Evolutionary conservation across 164 flowering plant genomes (phyloP), one percentile per base, ranked within the genome.

Genomic region (Vitis amurensis): DNA sequence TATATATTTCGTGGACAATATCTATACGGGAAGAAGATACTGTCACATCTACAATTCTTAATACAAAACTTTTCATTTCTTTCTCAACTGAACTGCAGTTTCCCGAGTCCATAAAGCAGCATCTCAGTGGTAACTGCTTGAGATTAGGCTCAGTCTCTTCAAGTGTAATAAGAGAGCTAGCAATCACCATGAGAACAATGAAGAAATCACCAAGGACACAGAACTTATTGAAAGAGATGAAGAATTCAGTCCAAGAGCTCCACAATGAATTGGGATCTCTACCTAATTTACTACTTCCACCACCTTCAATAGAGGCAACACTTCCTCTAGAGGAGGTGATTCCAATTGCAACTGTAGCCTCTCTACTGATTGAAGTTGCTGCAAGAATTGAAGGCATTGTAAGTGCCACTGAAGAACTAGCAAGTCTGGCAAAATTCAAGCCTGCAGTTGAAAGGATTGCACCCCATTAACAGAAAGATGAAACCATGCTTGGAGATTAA

Each of bases 91-190:
- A 66, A 70, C 11, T 59, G 19, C 81, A 87, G 88, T 81, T 75
- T 7, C 72, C 86, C 3, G 84, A 83, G 50, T 56, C 61, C 16
- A 53, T 82, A 31, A 83, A 82, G 81, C 78, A 80, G 59, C 81
- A 78, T 27, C 71, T 86, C 50, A 77, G 81, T 63, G 68, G 68
- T 15, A 68, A 48, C 9, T 85, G 82, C 76, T 53, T 76, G 69
- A 74, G 53, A 66, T 37, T 86, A 50, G 75, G 87, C 68, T 67
- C 81, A 30, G 72, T 67, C 59, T 73, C 77, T 63, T 79, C 85
- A 47, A 69, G 14, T 27, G 78, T 77, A 16, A 56, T 83, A 37
- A 81, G 51, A 73, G 89, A 85, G 75, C 68, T 81, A 19, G 72
- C 75, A 6, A 14, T 48, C 10, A 63, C 50, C 0, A 50, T 71